Percentiles rank a stretch among this genome's conserved stretches.
phyloP scores from a whole-genome alignment of 768 basidiomycete species.

The Cyathus striatus region DNA sequence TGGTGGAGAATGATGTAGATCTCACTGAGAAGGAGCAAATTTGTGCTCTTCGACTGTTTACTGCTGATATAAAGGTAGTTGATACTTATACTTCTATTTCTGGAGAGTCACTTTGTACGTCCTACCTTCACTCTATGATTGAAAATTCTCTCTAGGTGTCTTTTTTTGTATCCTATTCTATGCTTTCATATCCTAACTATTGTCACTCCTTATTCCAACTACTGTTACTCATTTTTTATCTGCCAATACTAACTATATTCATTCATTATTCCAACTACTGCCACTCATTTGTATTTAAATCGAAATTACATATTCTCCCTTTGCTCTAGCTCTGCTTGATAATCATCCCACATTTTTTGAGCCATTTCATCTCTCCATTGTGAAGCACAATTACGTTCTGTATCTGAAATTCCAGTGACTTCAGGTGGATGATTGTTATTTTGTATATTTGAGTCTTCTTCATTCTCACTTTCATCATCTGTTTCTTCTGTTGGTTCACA shows the following conservation, averaged over 20 bases:
- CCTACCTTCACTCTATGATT: no score
- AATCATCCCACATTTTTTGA: slow-evolving; percentile 16
- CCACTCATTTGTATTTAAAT: background rate
- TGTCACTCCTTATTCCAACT: background rate
- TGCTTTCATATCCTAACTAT: background rate
- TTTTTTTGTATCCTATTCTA: background rate
- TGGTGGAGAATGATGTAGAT: no score
- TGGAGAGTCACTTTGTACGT: no score
- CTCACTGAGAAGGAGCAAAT: no score
- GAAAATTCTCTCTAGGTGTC: no score
- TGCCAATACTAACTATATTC: background rate
- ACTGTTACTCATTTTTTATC: background rate
- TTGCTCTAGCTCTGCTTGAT: background rate
- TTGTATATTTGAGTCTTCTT: background rate
- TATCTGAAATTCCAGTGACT: background rate
- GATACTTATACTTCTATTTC: no score
- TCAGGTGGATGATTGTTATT: background rate
- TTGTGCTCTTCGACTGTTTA: no score
- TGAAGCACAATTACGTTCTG: slow-evolving; percentile 5
- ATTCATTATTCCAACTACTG: background rate
- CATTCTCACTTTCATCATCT: slow-evolving; percentile 1
- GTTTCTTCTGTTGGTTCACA: slow-evolving; percentile 9
- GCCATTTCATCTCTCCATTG: slow-evolving; percentile 15
- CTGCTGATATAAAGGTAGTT: no score
- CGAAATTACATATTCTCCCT: background rate